These are phyloP conservation scores for Avena sativa DNA, from an alignment of 176 grass and related monocot species.

Conservation along the genomic window DNA sequence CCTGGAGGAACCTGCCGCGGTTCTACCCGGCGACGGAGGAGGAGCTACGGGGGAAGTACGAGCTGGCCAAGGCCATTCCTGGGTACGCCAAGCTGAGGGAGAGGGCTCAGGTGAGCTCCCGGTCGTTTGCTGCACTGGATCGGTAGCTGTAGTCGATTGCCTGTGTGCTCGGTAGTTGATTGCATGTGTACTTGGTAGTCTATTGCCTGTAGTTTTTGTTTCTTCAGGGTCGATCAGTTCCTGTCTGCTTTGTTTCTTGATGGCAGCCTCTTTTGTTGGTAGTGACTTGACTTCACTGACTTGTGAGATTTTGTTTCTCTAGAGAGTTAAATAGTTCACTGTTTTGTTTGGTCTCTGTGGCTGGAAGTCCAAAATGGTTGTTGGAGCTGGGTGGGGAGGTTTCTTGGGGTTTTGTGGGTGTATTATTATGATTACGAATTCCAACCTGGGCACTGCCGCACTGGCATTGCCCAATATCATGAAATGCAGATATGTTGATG, in stretches of 20 bases:
- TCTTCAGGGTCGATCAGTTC: neutral
- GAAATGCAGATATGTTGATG: neutral
- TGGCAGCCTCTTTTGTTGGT: neutral
- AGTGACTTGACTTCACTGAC: neutral
- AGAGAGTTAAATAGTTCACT: neutral
- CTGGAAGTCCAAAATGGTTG: neutral
- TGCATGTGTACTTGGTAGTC: neutral
- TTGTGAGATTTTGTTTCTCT: constrained; percentile 11
- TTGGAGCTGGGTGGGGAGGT: neutral
- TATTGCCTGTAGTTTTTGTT: neutral
- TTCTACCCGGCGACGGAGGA: constrained; percentile 80
- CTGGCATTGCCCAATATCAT: neutral
- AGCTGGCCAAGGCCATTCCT: constrained; percentile 67
- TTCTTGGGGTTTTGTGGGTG: neutral
- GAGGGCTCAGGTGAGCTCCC: constrained; percentile 58
- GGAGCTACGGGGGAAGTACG: constrained; percentile 75
- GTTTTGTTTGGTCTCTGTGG: constrained; percentile 17
- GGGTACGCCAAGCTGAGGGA: constrained; percentile 75
- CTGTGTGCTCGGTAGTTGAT: neutral
- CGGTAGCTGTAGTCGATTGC: neutral
- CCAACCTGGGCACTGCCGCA: neutral
- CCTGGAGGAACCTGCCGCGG: constrained; percentile 77
- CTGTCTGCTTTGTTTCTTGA: constrained; percentile 14
- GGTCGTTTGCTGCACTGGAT: neutral
- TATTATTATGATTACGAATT: neutral